Base-by-base conservation (phyloP, 257 asterid genomes). In the Ilex aquifolium region DNA sequence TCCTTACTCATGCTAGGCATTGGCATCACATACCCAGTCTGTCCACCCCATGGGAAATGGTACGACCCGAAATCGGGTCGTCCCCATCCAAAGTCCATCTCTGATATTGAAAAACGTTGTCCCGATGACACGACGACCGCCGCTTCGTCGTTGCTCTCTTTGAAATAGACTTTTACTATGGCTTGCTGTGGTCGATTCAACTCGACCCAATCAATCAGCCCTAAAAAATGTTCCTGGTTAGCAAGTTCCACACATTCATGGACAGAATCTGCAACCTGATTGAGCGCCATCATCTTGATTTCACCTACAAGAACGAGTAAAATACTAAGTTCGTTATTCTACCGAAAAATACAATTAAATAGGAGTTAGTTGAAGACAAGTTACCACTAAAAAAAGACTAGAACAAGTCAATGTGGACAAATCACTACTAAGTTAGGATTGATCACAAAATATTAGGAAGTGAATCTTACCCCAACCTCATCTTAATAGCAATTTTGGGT, bases 1-100 rank as follows among this genome's bases (percentile, higher is more conserved):
- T 77, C 72, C 32, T 72, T 60, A 0, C 50, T 61, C 0, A 65
- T 67, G 61, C 79, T 71, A 0, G 76, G 82, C 82, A 86, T 69
- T 0, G 88, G 95, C 88, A 86, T 83, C 3, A 86, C 87, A 50
- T 83, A 83, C 67, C 88, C 95, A 1, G 87, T 74, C 15, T 78
- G 69, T 1, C 91, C 87, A 6, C 95, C 87, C 88, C 91, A 84
- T 0, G 87, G 82, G 17, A 86, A 86, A 29, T 83, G 77, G 76
- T 81, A 81, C 39, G 95, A 86, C 65, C 87, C 91, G 65, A 86
- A 76, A 7, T 50, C 70, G 14, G 85, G 85, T 46, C 58, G 56
- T 44, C 91, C 91, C 82, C 82, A 77, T 63, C 95, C 91, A 62
- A 86, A 86, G 57, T 83, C 77, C 71, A 81, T 11, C 31, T 64